A percentile compares a stretch with the other conserved stretches of the same genome.
Conservation (phyloP, 768 basidiomycete genomes). For the Trametes meyenii region DNA sequence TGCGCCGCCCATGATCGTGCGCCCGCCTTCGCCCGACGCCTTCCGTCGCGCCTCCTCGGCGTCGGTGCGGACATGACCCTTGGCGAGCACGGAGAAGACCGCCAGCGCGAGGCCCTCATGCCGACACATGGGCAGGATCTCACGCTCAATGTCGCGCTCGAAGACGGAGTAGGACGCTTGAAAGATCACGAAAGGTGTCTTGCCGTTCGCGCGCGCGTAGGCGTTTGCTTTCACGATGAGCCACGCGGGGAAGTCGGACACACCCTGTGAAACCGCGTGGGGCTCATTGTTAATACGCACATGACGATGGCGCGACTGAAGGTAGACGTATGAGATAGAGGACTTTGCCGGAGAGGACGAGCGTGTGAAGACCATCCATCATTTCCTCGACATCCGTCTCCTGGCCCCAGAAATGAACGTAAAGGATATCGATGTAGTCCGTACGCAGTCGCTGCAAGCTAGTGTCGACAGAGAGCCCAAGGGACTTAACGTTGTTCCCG, state of each 20-base stretch:
- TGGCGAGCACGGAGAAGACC: slow-evolving; percentile 5
- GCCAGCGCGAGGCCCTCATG: slow-evolving; percentile 31
- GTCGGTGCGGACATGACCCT: not conserved
- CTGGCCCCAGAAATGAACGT: slow-evolving; percentile 49
- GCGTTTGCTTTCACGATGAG: slow-evolving; percentile 41
- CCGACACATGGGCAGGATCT: slow-evolving; percentile 41
- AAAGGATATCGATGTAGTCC: slow-evolving; percentile 47
- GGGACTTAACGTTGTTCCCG: slow-evolving; percentile 18
- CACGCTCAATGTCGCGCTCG: slow-evolving; percentile 45
- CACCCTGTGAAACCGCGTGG: slow-evolving; percentile 15
- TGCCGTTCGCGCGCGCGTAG: slow-evolving; percentile 42
- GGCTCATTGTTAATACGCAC: not conserved
- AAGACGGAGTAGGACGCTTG: slow-evolving; percentile 38
- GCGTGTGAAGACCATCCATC: slow-evolving; percentile 44
- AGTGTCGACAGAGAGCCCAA: slow-evolving; percentile 23
- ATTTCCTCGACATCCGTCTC: slow-evolving; percentile 46
- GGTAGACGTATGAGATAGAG: slow-evolving; percentile 37
- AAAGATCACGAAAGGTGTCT: slow-evolving; percentile 35
- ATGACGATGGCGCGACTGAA: not conserved
- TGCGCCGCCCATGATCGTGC: slow-evolving; percentile 41
- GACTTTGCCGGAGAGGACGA: slow-evolving; percentile 45
- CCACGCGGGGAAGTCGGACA: no score
- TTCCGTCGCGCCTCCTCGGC: no score
- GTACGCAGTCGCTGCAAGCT: slow-evolving; percentile 46
- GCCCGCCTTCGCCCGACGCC: no score